Evolutionary conservation across 768 basidiomycete genomes (phyloP), one percentile per base, ranked within the genome.

Genomic region (Russula virescens): DNA sequence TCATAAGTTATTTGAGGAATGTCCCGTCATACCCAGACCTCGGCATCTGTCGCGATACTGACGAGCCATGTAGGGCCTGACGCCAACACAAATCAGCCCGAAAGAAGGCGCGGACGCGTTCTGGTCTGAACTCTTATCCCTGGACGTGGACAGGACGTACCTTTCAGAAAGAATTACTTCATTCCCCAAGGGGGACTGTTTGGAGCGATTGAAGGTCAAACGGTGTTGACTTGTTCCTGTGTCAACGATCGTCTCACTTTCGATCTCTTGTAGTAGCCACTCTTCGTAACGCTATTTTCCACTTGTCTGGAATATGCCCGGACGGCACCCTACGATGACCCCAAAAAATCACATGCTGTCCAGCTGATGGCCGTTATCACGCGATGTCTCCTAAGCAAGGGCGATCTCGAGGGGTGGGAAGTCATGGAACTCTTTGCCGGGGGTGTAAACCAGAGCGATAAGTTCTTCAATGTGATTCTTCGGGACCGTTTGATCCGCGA

Each of bases 361-460:
- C 77, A 82, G 66, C 83, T 82, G 1, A 71, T 87, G 40, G 72
- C 78, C 0, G 71, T 83, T 16, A 35, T 83, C 4, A 68, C 81
- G 23, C 77, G 80, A 11, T 75, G 75, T 57, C 69, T 86, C 19
- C 73, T 88, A 56, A 75, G 74, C 42, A 88, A 88, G 73, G 80
- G 5, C 21, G 66, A 81, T 58, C 70, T 83, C 1, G 78, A 82
- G 4, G 87, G 88, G 34, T 88, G 84, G 85, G 87, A 89, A 68
- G 78, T 83, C 8, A 89, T 89, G 86, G 82, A 87, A 45, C 70
- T 86, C 25, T 79, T 88, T 48, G 85, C 84, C 2, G 84, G 84
- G 16, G 81, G 81, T 47, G 83, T 86, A 5, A 75, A 72, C 13
- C 75, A 80, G 56, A 86, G 85, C 56, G 87, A 88, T 69, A 66